Conservation (phyloP, 208 protist species). For the Strigomonas galati region DNA sequence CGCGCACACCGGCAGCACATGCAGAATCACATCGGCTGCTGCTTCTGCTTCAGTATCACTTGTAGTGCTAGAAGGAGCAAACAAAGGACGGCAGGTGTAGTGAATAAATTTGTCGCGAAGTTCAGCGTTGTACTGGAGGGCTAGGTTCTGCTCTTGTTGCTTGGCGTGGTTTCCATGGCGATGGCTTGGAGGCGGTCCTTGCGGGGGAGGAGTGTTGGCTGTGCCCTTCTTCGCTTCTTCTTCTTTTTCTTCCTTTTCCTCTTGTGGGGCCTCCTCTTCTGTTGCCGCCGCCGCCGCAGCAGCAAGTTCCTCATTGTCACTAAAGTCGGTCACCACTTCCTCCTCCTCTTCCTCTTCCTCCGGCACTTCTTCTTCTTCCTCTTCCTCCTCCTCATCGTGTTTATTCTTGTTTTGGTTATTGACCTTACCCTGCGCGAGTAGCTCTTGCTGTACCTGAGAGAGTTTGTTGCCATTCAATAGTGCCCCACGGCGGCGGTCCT, state of each 20-base stretch:
- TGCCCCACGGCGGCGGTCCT: conserved; percentile 49
- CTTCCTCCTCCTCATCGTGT: conserved; percentile 22
- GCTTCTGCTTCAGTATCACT: too few relatives aligned
- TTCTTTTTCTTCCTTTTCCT: neutral
- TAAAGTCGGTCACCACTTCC: conserved; percentile 17
- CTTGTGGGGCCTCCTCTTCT: conserved; percentile 1
- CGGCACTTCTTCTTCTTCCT: conserved; percentile 16
- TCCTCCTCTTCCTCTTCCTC: conserved; percentile 11
- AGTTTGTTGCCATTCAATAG: conserved; percentile 68
- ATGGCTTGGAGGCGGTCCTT: neutral
- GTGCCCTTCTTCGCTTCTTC: too few relatives aligned
- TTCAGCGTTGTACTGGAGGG: conserved; percentile 24
- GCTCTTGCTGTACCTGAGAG: conserved; percentile 43
- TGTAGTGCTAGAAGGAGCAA: too few relatives aligned
- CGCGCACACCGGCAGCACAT: conserved; percentile 47
- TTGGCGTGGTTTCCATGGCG: neutral
- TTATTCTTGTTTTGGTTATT: conserved; percentile 18
- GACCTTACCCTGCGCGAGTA: conserved; percentile 20
- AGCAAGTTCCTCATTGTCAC: conserved; percentile 13
- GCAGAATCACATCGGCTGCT: conserved; percentile 39
- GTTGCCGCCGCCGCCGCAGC: conserved; percentile 1
- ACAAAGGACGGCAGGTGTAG: conserved; percentile 31
- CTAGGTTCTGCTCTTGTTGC: neutral
- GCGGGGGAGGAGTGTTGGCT: neutral
- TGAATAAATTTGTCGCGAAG: conserved; percentile 25